Conservation (phyloP, 2,329 filamentous ascomycete species). For the Hypoxylon sp. region DNA sequence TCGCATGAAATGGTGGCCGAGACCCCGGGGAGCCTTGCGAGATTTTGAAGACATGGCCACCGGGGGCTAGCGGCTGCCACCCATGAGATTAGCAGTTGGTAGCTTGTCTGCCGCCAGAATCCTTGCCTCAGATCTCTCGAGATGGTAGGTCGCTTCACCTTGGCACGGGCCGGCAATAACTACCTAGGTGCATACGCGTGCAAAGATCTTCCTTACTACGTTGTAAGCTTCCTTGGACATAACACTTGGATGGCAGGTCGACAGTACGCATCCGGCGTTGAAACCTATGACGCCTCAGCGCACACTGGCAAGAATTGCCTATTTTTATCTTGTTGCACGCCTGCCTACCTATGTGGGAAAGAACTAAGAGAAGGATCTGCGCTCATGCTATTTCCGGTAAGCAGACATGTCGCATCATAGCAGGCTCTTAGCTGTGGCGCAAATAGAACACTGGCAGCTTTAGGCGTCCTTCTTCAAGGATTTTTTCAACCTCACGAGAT, state of each 20-base stretch:
- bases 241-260: slow-evolving; percentile 39
- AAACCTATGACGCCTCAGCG: slow-evolving; percentile 40
- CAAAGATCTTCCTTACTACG: slow-evolving; percentile 37
- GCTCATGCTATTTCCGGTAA: slow-evolving; percentile 41
- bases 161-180: slow-evolving; percentile 29
- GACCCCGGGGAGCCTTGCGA: slow-evolving; percentile 33
- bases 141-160: slow-evolving; percentile 41
- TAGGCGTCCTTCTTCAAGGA: slow-evolving; percentile 25
- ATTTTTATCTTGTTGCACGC: slow-evolving; percentile 42
- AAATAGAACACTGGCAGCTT: slow-evolving; percentile 31
- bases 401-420: slow-evolving; percentile 29
- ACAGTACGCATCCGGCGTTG: slow-evolving; percentile 32
- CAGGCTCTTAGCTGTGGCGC: slow-evolving; percentile 31
- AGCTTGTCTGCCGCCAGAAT: slow-evolving; percentile 36
- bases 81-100: slow-evolving; percentile 24
- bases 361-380: slow-evolving; percentile 35
- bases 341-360: slow-evolving; percentile 40
- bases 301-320: slow-evolving; percentile 30
- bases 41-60: slow-evolving; percentile 27
- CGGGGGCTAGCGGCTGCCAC: slow-evolving; percentile 34
- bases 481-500: slow-evolving; percentile 15
- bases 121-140: slow-evolving; percentile 45
- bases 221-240: slow-evolving; percentile 18
- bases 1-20: slow-evolving; percentile 34
- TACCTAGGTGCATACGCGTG: too few relatives aligned